Evolutionary conservation across 2,329 filamentous ascomycete species (phyloP), one percentile per base, ranked within the genome.

Genomic region (Eutypella sp.): DNA sequence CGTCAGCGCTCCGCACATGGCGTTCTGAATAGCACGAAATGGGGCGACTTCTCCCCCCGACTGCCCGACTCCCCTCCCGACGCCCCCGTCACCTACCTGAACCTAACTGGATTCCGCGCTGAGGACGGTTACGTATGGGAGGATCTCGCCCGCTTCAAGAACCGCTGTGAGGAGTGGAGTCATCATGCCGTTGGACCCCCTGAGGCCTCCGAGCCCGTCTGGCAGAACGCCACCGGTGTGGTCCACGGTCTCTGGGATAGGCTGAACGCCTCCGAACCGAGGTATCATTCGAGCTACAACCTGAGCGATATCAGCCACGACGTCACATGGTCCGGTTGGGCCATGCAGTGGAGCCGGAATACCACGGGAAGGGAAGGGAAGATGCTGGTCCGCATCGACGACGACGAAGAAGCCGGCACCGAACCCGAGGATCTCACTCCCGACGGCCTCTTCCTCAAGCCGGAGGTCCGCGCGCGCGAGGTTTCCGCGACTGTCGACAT

Each of bases 71-170:
- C 63, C 15, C 56, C 54, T 10, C 55, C 61, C 34, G 60, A 60
- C 43, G 51, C 57, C 34, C 52, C 58, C 36, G 52, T 58, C 41
- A 47, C 57, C 18, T 83, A 75, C 50, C 67, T 90, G 48, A 89
- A 89, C 56, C 70, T 96, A 42, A 87, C 87, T 2, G 92, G 92
- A 1, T 83, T 95, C 50, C 79, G 86, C 41, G 70, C 81, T 40
- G 76, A 82, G 18, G 87, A 95, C 66, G 81, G 78, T 4, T 89
- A 87, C 64, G 84, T 81, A 2, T 96, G 91, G 91, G 78, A 84
- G 27, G 75, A 89, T 47, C 70, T 96, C 19, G 71, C 72, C 0
- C 67, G 72, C 1, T 89, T 91, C 47, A 82, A 80, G 60, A 69
- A 82, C 48, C 78, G 79, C 52, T 87, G 83, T 45, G 71, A 78